Conservation (phyloP, 2,329 filamentous ascomycete species). For the Aspergillus niger region DNA sequence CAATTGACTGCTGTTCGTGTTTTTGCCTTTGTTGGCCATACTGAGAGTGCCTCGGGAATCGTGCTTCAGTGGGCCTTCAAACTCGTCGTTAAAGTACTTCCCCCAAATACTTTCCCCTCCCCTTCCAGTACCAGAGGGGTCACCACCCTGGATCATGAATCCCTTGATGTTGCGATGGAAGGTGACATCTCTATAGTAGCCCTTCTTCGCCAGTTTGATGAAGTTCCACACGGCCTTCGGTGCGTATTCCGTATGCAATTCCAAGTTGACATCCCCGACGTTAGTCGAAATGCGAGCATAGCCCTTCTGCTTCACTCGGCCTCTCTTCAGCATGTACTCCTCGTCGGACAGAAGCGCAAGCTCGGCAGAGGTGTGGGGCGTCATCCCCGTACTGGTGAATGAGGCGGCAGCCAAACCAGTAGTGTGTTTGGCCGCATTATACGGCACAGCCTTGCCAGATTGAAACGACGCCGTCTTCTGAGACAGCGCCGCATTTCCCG, state of each 20-base stretch:
- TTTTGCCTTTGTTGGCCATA: constrained; percentile 99
- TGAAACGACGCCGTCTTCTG: constrained; percentile 29
- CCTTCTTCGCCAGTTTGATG: constrained; percentile 79
- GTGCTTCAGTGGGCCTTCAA: constrained; percentile 86
- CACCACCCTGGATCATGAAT: constrained; percentile 98
- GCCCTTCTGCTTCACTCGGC: constrained; percentile 83
- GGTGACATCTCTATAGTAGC: constrained; percentile 79
- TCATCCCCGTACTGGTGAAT: constrained; percentile 92
- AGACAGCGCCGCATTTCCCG: constrained; percentile 10
- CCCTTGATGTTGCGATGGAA: constrained; percentile 95
- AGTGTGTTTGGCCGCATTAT: constrained; percentile 88
- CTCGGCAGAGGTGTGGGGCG: constrained; percentile 85
- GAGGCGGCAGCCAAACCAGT: constrained; percentile 89
- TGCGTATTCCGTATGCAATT: constrained; percentile 86
- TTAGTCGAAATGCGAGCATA: constrained; percentile 90
- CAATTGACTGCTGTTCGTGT: constrained; percentile 93
- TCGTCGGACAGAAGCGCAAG: constrained; percentile 86
- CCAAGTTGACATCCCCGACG: constrained; percentile 80
- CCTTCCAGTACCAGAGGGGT: constrained; percentile 86
- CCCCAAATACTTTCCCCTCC: constrained; percentile 93
- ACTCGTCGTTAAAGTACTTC: constrained; percentile 90
- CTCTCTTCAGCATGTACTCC: constrained; percentile 93
- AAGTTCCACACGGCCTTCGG: constrained; percentile 98
- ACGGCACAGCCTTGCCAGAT: constrained; percentile 53
- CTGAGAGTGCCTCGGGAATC: constrained; percentile 75